Percentiles rank a stretch among this genome's conserved stretches.
phyloP scores from a whole-genome alignment of 495 filamentous ascomycete species.

The Elasticomyces elasticus region DNA sequence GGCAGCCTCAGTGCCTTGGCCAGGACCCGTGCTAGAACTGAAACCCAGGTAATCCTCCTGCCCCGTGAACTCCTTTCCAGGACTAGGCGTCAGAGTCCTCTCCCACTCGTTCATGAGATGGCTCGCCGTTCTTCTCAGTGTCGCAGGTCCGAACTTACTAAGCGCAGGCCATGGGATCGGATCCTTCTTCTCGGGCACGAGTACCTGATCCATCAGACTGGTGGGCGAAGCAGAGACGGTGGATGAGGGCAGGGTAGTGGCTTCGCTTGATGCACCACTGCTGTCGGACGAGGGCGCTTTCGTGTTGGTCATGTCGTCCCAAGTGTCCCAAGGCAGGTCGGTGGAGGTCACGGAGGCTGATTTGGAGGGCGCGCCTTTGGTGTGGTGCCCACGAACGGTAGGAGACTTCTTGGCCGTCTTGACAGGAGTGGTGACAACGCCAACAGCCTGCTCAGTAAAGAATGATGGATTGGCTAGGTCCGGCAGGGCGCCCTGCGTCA shows the following conservation, averaged over 20 bases:
- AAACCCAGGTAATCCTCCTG: constrained; percentile 14
- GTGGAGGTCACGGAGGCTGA: constrained; percentile 1
- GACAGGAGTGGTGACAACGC: constrained; percentile 16
- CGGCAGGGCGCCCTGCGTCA: constrained; percentile 7
- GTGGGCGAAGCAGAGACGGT: constrained; percentile 21
- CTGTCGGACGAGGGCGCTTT: constrained; percentile 8
- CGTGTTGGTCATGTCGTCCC: constrained; percentile 14
- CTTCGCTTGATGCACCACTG: constrained; percentile 18
- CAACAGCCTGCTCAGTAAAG: constrained; percentile 31
- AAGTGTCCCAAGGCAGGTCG: constrained; percentile 27
- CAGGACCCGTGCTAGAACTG: neutral
- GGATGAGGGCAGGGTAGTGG: constrained; percentile 13
- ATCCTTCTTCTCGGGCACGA: constrained; percentile 38
- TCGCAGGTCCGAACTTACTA: constrained; percentile 53
- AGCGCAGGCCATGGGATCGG: constrained; percentile 61
- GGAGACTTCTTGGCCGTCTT: constrained; percentile 23
- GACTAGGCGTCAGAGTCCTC: constrained; percentile 32
- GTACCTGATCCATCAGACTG: no score
- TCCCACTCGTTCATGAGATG: constrained; percentile 77
- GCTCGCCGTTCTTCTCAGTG: constrained; percentile 58
- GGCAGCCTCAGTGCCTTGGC: neutral
- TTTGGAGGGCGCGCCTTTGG: constrained; percentile 13
- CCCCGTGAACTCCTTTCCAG: constrained; percentile 11
- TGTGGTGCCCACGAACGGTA: neutral
- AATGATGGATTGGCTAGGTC: constrained; percentile 24